These are phyloP conservation scores for Amaranthus hypochondriacus DNA, from an alignment of 148 eudicot genomes.

Conservation along the genomic window DNA sequence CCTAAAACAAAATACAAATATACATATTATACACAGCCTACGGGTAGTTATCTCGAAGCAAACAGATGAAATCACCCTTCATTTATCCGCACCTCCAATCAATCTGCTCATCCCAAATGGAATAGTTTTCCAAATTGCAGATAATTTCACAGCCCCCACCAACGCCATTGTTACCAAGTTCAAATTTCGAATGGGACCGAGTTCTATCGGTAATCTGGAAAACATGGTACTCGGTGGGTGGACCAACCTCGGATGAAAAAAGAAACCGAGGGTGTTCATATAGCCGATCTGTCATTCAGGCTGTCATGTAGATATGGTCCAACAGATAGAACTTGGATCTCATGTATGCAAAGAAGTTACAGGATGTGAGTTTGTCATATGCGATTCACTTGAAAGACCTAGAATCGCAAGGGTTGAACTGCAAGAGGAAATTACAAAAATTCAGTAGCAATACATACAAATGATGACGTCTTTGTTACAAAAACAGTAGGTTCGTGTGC, in stretches of 20 bases:
- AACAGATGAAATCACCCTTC: not conserved
- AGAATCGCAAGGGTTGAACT: constrained; percentile 61
- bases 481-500: not conserved
- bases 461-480: not conserved
- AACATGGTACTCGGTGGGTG: not conserved
- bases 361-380: constrained; percentile 31
- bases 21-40: constrained; percentile 27
- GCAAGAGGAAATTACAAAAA: constrained; percentile 20
- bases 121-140: not conserved
- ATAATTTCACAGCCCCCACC: not conserved
- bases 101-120: not conserved
- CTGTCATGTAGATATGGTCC: constrained; percentile 40
- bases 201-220: not conserved
- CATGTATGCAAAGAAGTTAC: constrained; percentile 34
- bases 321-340: constrained; percentile 44
- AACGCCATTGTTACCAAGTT: constrained; percentile 5
- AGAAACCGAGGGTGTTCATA: not conserved
- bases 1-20: constrained; percentile 8
- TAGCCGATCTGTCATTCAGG: not conserved
- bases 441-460: not conserved
- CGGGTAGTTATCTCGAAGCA: constrained; percentile 1
- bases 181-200: not conserved
- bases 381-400: constrained; percentile 55
- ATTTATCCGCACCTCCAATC: constrained; percentile 8
- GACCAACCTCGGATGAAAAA: not conserved